These are phyloP conservation scores for Sclerotinia spermophila DNA, from an alignment of 2,329 filamentous ascomycete species.

Conservation along the genomic window DNA sequence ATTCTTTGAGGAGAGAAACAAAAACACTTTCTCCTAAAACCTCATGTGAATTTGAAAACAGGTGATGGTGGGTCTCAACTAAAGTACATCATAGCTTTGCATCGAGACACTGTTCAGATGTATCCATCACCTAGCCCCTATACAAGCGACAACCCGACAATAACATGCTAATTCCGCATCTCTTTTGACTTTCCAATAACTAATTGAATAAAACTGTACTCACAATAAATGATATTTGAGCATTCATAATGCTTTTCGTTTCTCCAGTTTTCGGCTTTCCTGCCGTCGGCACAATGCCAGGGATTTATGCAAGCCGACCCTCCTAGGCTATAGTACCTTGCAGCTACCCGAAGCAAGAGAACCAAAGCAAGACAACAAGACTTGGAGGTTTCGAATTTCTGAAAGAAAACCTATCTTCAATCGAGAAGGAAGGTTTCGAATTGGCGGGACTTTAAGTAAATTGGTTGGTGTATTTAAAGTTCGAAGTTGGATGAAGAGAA, in stretches of 20 bases:
- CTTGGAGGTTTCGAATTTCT: neutral
- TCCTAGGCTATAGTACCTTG: constrained; percentile 32
- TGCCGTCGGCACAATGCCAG: constrained; percentile 19
- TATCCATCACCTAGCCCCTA: constrained; percentile 1
- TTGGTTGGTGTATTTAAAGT: neutral
- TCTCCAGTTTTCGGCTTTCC: constrained; percentile 26
- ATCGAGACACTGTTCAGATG: constrained; percentile 8
- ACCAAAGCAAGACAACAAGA: constrained; percentile 7
- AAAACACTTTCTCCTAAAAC: neutral
- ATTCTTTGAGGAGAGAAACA: neutral
- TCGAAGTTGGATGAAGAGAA: neutral
- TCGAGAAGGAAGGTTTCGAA: neutral
- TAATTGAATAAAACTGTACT: constrained; percentile 32
- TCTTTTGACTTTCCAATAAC: neutral
- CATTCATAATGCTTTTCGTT: constrained; percentile 46
- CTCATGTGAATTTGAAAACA: neutral
- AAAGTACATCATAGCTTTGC: neutral
- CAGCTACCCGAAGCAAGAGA: constrained; percentile 30
- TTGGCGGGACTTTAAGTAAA: neutral
- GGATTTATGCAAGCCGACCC: constrained; percentile 33
- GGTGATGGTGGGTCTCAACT: neutral
- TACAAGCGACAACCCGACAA: constrained; percentile 14
- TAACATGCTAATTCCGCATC: constrained; percentile 1
- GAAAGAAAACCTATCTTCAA: neutral
- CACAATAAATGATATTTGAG: constrained; percentile 56